These are phyloP conservation scores for Daldinia caldariorum DNA, from an alignment of 495 filamentous ascomycete species.

Conservation along the genomic window DNA sequence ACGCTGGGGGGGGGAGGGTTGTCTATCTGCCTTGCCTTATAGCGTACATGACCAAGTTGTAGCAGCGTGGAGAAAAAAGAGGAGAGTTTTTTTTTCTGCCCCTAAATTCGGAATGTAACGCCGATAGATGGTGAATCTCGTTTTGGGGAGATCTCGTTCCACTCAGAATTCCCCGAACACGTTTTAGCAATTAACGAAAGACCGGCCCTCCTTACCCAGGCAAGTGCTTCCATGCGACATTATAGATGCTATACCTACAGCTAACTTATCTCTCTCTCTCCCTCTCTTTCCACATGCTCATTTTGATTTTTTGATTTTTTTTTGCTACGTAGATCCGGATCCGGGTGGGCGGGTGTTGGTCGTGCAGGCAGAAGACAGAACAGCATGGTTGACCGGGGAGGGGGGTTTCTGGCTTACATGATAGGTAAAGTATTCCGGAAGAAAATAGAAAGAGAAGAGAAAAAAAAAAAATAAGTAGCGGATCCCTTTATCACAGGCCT, in stretches of 20 bases:
- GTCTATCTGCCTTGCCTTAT: conserved; percentile 28
- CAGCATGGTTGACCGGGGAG: conserved; percentile 15
- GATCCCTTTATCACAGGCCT: conserved; percentile 17
- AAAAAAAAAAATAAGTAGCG: conserved; percentile 13
- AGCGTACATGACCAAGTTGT: conserved; percentile 36
- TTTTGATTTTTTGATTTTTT: conserved; percentile 5
- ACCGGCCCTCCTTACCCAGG: conserved; percentile 42
- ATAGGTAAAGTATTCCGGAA: conserved; percentile 13
- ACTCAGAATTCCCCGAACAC: conserved; percentile 47
- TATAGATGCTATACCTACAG: conserved; percentile 13
- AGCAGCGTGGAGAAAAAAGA: conserved; percentile 41
- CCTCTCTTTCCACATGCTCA: conserved; percentile 1
- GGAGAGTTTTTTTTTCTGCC: conserved; percentile 18
- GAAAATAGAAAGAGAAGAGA: conserved; percentile 13
- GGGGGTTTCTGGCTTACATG: conserved; percentile 18
- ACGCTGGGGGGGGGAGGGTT: conserved; percentile 26
- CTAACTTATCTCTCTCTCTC: conserved; percentile 3
- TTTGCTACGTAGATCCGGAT: conserved; percentile 1
- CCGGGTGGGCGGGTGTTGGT: conserved; percentile 24
- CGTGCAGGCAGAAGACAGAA: conserved; percentile 19
- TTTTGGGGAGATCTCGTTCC: conserved; percentile 45
- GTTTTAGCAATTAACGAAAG: conserved; percentile 46
- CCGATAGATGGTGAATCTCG: conserved; percentile 47
- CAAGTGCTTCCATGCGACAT: conserved; percentile 37
- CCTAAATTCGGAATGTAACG: conserved; percentile 47